Base-by-base conservation (phyloP, 306 rosid genomes). In the Quercus dentata region DNA sequence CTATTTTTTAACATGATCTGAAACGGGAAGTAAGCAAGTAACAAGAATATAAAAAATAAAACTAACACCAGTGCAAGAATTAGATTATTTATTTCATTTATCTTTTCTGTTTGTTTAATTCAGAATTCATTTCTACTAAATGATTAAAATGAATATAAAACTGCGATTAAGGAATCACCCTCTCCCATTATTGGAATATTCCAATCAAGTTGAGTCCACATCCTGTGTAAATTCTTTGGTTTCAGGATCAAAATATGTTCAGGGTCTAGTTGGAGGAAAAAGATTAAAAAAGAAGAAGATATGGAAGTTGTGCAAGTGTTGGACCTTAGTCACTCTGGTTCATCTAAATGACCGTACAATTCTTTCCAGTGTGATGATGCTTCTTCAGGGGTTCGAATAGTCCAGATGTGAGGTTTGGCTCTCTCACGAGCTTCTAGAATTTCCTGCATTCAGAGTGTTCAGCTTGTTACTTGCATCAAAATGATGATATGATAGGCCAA, bases 331-430 rank as follows among this genome's bases (percentile, higher is more conserved):
- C 76, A 83, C 71, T 93, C 87, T 69, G 70, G 78, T 71, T 87
- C 80, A 31, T 92, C 93, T 79, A 92, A 79, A 88, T 91, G 93
- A 75, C 91, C 94, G 64, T 76, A 92, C 12, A 74, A 62, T 58
- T 77, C 38, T 56, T 82, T 76, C 99, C 96, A 95, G 78, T 86
- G 3, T 11, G 81, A 56, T 4, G 96, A 85, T 78, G 97, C 89
- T 86, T 86, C 97, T 86, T 89, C 90, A n/a, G 86, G 88, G 15
- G 94, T 88, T 54, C 95, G 91, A 76, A 86, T 85, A 54, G 84
- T 86, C 99, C 96, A 95, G 33, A 92, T 84, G 76, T 92, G 99
- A 76, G 84, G 3, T 84, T 87, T 88, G 41, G 87, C 82, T 73
- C 86, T 87, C 79, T 91, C 94, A 56, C 89, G 88, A 79, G 81